Conservation (phyloP, 371 early-diverging fungal species). For the Mortierella sp. region DNA sequence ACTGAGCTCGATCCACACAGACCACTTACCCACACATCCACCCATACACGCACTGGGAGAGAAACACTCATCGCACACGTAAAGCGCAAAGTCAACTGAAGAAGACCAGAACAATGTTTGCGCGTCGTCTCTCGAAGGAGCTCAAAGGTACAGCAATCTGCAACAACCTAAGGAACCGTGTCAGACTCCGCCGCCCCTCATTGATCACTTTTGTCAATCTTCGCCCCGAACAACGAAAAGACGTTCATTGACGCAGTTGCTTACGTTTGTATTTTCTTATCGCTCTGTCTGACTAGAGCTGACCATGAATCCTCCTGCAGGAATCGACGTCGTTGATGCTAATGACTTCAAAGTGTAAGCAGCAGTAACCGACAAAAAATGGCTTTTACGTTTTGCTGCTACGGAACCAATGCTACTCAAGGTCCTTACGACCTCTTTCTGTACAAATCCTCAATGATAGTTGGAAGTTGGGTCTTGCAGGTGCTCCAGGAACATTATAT, state of each 20-base stretch:
- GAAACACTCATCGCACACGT: too few relatives aligned
- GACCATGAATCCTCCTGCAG: constrained; percentile 66
- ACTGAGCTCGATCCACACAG: too few relatives aligned
- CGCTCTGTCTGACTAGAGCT: constrained; percentile 60
- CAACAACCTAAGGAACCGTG: too few relatives aligned
- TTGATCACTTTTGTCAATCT: too few relatives aligned
- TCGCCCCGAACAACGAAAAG: not conserved
- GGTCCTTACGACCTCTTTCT: not conserved
- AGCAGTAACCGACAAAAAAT: not conserved
- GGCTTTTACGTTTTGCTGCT: not conserved
- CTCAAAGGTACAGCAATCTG: constrained; percentile 57
- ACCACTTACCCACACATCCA: too few relatives aligned
- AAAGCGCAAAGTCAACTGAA: too few relatives aligned
- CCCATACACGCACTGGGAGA: too few relatives aligned
- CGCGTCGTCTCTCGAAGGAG: constrained; percentile 66
- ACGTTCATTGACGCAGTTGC: not conserved
- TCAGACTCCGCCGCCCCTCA: too few relatives aligned
- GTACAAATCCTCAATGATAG: constrained; percentile 26
- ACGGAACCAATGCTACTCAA: not conserved
- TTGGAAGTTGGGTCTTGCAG: constrained; percentile 73
- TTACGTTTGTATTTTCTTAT: not conserved
- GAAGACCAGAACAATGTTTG: constrained; percentile 54
- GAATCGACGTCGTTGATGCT: constrained; percentile 68
- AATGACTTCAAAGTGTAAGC: constrained; percentile 68
- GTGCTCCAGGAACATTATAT: constrained; percentile 76